These are phyloP conservation scores for Backusella westeae DNA, from an alignment of 192 early-diverging fungal genomes.

Conservation along the genomic window DNA sequence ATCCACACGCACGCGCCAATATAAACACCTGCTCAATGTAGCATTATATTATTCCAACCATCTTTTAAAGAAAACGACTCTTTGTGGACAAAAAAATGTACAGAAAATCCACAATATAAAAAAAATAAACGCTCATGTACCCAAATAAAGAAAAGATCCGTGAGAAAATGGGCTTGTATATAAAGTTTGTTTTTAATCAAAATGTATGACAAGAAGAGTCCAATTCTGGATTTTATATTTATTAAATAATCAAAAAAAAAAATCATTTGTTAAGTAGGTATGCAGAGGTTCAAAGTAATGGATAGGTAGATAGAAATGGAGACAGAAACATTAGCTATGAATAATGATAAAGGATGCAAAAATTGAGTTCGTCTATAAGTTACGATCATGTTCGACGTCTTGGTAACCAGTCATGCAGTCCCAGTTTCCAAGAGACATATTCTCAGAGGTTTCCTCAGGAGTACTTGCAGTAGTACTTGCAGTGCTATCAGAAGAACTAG, in stretches of 20 bases:
- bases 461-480: conserved; percentile 10
- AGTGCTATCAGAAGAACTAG: conserved; percentile 6
- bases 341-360: conserved; percentile 5
- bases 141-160: conserved; percentile 2
- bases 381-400: conserved; percentile 7
- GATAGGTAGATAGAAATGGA: neutral
- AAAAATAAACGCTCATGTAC: neutral
- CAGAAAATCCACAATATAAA: neutral
- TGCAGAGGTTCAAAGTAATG: neutral
- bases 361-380: neutral
- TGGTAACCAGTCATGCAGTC: conserved; percentile 30
- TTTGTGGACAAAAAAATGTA: neutral
- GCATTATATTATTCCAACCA: neutral
- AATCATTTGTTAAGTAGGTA: neutral
- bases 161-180: neutral
- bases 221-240: conserved; percentile 1
- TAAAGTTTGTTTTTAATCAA: conserved; percentile 5
- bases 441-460: conserved; percentile 3
- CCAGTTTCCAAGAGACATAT: conserved; percentile 25
- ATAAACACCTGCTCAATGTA: neutral
- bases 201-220: neutral
- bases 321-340: neutral
- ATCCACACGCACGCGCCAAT: neutral
- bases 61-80: neutral
- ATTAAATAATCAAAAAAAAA: neutral